Evolutionary conservation across 75 land plant genomes (phyloP), one percentile per base, ranked within the genome.

Genomic region (Pinus tabuliformis): DNA sequence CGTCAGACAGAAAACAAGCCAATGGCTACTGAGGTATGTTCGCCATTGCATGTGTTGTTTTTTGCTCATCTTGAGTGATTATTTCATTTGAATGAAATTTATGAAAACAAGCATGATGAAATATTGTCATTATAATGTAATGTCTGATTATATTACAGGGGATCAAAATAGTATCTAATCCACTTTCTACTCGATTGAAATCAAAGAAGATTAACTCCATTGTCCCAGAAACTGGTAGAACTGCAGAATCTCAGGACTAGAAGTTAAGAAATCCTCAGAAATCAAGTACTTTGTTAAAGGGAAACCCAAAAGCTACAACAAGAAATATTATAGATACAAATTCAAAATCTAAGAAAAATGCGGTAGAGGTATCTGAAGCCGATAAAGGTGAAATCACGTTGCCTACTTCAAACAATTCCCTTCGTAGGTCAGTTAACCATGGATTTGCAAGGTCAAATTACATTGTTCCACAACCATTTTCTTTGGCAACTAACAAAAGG

Each of bases 401-500:
- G 37, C 66, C 66, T 63, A 18, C 66, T 64, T 64, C 20, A 64
- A 64, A 36, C 68, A 36, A 6, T 64, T 18, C 68, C 30, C 39
- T 64, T 33, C 68, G 20, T 64, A 64, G 68, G 36, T 30, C 68
- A 33, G 18, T 33, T 37, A 71, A 49, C 28, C 56, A 39, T 66
- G 78, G 73, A 56, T 80, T 49, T 70, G 75, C 74, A 21, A 79
- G 84, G 14, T 16, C 82, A 6, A 91, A 81, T 54, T 83, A 64
- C 58, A 94, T 89, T 52, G 85, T 90, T 57, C 88, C 96, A n/a
- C 89, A 86, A 77, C 97, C 95, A 39, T 92, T 94, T 84, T 79
- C 90, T 75, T 76, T 92, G 33, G 93, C 95, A 72, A 94, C 95
- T 73, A 95, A 94, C 56, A 94, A 90, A 78, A 84, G 92, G 33